Evolutionary conservation across 352 stramenopile species (phyloP).

Genomic region (Globisporangium cederbergense): DNA sequence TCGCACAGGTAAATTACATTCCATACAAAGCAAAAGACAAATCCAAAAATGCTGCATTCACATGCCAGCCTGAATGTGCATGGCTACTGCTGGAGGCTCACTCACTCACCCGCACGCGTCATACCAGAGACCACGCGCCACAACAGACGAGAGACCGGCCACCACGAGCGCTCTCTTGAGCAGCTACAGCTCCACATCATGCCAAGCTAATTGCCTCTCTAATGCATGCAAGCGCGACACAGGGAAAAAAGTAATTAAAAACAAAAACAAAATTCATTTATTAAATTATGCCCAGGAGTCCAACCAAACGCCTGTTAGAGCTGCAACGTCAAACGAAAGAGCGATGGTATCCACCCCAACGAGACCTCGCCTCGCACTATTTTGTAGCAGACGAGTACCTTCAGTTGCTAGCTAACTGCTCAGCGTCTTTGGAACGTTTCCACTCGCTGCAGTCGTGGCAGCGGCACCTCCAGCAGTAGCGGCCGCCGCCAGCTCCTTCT

Average conservation of each 20-base stretch:
- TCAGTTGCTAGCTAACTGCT: background rate
- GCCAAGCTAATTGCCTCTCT: background rate
- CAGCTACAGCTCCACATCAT: background rate
- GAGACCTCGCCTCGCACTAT: background rate
- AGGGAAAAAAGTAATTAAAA: background rate
- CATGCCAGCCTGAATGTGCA: no score
- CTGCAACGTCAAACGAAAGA: background rate
- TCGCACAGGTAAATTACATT: no score
- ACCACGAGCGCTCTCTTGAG: background rate
- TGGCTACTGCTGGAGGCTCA: no score
- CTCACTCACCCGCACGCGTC: no score
- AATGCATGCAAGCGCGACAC: no score
- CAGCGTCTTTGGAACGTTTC: background rate
- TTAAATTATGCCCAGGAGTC: background rate
- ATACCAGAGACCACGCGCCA: no score
- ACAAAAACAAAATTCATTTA: background rate
- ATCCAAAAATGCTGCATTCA: no score
- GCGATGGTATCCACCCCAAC: background rate
- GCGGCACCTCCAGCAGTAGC: background rate
- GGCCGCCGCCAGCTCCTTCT: constrained; percentile 11
- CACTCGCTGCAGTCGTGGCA: background rate
- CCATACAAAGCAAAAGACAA: no score
- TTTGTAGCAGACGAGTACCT: background rate
- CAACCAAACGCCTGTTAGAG: background rate
- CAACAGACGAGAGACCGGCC: no score